Evolutionary conservation across 2,329 filamentous ascomycete species (phyloP).

Genomic region (Fusarium sp.): DNA sequence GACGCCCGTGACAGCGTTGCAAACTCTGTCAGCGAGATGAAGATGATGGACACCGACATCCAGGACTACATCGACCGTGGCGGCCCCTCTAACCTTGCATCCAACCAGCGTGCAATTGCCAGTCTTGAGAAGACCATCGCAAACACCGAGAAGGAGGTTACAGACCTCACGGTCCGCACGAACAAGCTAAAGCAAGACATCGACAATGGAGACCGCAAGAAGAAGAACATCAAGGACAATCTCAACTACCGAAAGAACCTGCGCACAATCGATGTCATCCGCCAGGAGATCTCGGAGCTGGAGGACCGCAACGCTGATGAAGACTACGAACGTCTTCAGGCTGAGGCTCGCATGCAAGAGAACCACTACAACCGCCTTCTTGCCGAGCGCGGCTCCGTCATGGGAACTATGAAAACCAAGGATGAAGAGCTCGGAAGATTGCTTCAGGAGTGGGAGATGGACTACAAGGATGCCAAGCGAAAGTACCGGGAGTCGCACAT

Average conservation of each 20-base stretch:
- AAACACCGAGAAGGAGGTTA: conserved; percentile 77
- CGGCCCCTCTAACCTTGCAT: conserved; percentile 79
- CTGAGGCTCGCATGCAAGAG: conserved; percentile 79
- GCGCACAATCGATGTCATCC: conserved; percentile 77
- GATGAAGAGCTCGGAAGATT: conserved; percentile 83
- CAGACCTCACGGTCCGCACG: conserved; percentile 76
- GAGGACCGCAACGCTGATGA: conserved; percentile 85
- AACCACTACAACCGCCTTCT: conserved; percentile 77
- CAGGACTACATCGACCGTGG: conserved; percentile 83
- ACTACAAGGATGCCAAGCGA: conserved; percentile 86
- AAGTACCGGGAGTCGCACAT: conserved; percentile 92
- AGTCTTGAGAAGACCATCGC: conserved; percentile 77
- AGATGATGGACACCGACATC: conserved; percentile 83
- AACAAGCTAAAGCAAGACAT: conserved; percentile 85
- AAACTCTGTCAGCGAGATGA: conserved; percentile 83
- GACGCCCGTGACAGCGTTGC: conserved; percentile 80
- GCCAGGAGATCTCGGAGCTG: conserved; percentile 80
- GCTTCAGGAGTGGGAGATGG: conserved; percentile 84
- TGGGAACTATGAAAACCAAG: conserved; percentile 86
- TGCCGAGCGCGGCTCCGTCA: conserved; percentile 81
- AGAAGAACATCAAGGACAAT: conserved; percentile 91
- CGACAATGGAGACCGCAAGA: conserved; percentile 84
- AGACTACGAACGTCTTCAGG: conserved; percentile 82
- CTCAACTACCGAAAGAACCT: conserved; percentile 85
- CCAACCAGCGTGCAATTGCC: conserved; percentile 79